Percentiles rank a stretch among this genome's conserved stretches.
Conservation (phyloP, 108 stramenopile genomes). For the Chaetoceros muelleri region DNA sequence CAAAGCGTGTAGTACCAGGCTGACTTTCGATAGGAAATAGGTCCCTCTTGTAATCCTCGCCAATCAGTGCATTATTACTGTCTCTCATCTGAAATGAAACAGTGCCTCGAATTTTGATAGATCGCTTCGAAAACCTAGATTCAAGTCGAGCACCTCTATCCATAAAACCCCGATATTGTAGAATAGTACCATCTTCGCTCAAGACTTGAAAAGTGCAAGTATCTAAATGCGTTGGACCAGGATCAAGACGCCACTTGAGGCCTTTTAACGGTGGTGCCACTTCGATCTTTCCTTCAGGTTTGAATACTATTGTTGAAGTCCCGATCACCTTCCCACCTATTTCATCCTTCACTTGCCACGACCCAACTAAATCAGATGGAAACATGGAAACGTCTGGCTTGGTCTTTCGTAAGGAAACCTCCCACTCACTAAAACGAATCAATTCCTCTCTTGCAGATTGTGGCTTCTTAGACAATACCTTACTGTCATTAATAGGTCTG, state of each 20-base stretch:
- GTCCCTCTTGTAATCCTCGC: constrained; percentile 63
- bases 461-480: constrained; percentile 42
- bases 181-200: constrained; percentile 55
- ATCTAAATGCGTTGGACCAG: constrained; percentile 86
- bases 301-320: constrained; percentile 40
- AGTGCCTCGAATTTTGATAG: constrained; percentile 57
- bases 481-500: constrained; percentile 30
- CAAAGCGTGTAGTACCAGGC: constrained; percentile 69
- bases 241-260: constrained; percentile 74
- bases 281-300: constrained; percentile 45
- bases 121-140: constrained; percentile 63
- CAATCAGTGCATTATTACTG: constrained; percentile 20
- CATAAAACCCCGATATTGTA: constrained; percentile 79
- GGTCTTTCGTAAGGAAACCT: constrained; percentile 42
- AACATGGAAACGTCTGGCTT: constrained; percentile 28
- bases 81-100: constrained; percentile 79
- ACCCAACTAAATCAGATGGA: constrained; percentile 68
- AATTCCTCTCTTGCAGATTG: constrained; percentile 64
- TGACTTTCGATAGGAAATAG: constrained; percentile 73
- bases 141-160: constrained; percentile 81
- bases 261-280: constrained; percentile 66
- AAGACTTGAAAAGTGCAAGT: constrained; percentile 82
- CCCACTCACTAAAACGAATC: constrained; percentile 75
- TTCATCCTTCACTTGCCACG: constrained; percentile 71
- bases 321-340: constrained; percentile 74